Evolutionary conservation across 75 land plant genomes (phyloP).

Genomic region (Pseudotsuga menziesii): DNA sequence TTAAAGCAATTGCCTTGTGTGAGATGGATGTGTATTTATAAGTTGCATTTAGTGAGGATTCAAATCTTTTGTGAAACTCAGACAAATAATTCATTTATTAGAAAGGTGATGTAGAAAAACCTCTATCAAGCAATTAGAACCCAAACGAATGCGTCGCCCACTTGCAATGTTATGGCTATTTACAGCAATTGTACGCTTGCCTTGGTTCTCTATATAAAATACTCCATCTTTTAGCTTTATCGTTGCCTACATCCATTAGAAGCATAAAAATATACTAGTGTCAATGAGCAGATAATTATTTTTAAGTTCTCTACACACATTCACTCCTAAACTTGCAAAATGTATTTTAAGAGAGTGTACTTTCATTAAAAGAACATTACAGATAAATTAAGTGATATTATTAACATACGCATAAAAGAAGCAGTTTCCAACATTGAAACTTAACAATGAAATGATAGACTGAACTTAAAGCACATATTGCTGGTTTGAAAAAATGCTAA

Average conservation of each 20-base stretch:
- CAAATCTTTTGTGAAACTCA: neutral
- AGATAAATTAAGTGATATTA: neutral
- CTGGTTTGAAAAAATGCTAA: neutral
- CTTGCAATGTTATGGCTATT: slow-evolving; percentile 54
- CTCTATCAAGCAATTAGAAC: slow-evolving; percentile 79
- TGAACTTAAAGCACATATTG: neutral
- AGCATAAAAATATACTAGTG: neutral
- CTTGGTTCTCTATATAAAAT: slow-evolving; percentile 67
- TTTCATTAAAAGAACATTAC: neutral
- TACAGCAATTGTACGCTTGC: slow-evolving; percentile 55
- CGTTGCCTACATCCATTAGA: slow-evolving; percentile 45
- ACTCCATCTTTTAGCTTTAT: slow-evolving; percentile 84
- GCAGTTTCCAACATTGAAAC: neutral
- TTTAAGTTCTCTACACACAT: neutral
- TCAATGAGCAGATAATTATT: neutral
- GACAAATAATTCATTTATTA: neutral
- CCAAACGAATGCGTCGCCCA: slow-evolving; percentile 48
- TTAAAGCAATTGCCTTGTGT: neutral
- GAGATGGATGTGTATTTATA: neutral
- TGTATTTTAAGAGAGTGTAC: neutral
- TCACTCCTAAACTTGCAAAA: neutral
- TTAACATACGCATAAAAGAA: neutral
- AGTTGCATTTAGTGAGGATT: neutral
- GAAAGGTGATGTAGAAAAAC: slow-evolving; percentile 23
- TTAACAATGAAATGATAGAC: neutral